These are phyloP conservation scores for Vaccinium myrtillus DNA, from an alignment of 148 eudicot species.

Conservation along the genomic window DNA sequence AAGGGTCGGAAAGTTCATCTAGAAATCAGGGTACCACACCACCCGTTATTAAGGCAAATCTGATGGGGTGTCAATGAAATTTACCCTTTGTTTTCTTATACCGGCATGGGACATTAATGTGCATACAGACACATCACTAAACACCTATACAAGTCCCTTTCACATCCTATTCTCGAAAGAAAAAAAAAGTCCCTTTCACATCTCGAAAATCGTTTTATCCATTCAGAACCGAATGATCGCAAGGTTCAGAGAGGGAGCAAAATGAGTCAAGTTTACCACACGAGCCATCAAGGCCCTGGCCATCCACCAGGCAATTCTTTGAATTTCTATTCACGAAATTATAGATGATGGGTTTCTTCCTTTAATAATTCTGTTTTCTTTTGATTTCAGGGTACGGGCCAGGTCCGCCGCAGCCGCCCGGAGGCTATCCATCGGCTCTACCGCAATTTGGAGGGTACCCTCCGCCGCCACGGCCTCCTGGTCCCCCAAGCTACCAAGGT, in stretches of 20 bases:
- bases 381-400: constrained; percentile 18
- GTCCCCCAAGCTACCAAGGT: constrained; percentile 14
- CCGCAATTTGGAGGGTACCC: constrained; percentile 9
- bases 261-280: constrained; percentile 22
- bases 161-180: neutral
- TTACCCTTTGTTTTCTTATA: no score
- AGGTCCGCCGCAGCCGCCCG: constrained; percentile 4
- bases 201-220: neutral
- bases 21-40: no score
- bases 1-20: no score
- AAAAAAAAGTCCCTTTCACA: neutral
- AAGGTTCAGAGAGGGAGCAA: neutral
- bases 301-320: constrained; percentile 9
- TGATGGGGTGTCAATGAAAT: no score
- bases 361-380: neutral
- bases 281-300: constrained; percentile 19
- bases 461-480: constrained; percentile 6
- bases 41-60: no score
- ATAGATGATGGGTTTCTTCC: no score
- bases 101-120: neutral
- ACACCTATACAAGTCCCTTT: neutral
- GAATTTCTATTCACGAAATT: no score
- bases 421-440: neutral
- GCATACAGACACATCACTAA: neutral
- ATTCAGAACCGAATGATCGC: neutral